These are phyloP conservation scores for Physcomitrellopsis africana DNA, from an alignment of 225 moss, liverwort and hornwort species.

Conservation along the genomic window DNA sequence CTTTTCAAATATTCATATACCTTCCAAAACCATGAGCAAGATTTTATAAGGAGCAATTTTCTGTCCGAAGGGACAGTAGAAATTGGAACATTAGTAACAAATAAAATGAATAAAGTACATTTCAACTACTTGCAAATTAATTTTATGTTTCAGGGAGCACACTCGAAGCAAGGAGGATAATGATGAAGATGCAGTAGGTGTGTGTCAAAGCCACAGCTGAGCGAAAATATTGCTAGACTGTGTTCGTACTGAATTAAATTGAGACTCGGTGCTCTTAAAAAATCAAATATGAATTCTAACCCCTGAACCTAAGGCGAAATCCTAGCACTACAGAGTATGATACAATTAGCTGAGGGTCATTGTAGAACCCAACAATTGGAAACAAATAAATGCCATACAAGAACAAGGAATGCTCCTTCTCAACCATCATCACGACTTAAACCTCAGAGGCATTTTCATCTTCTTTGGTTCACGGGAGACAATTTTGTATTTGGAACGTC, in stretches of 20 bases:
- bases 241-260: too few relatives aligned
- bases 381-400: background rate
- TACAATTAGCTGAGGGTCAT: too few relatives aligned
- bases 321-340: too few relatives aligned
- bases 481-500: conserved; percentile 46
- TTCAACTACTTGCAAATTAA: background rate
- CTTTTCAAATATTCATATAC: too few relatives aligned
- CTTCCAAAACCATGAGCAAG: too few relatives aligned
- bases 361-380: background rate
- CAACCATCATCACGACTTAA: conserved; percentile 18
- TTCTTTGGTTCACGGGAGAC: conserved; percentile 40
- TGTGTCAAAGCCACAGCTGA: too few relatives aligned
- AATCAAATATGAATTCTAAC: too few relatives aligned
- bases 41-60: too few relatives aligned
- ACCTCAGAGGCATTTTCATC: conserved; percentile 18
- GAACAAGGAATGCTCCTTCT: background rate
- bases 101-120: background rate
- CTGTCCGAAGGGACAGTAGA: background rate
- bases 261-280: too few relatives aligned
- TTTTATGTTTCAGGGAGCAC: conserved; percentile 26
- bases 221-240: too few relatives aligned
- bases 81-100: background rate
- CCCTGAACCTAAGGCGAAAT: too few relatives aligned
- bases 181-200: conserved; percentile 46
- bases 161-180: conserved; percentile 63